These are phyloP conservation scores for Umbilicaria muhlenbergii DNA, from an alignment of 495 filamentous ascomycete species.

Conservation along the genomic window DNA sequence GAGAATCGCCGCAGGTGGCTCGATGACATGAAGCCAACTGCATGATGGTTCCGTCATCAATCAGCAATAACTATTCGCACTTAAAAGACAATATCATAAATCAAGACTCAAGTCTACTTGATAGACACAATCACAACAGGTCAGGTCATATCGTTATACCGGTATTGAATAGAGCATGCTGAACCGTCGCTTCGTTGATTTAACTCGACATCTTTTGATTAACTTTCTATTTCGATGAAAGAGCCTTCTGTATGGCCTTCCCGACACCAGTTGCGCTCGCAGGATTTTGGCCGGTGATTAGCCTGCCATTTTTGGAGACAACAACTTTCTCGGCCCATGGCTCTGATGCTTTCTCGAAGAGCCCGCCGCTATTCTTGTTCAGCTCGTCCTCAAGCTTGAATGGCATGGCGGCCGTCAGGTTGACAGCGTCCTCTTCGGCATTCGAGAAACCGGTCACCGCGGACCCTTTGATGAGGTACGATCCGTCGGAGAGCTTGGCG, in stretches of 20 bases:
- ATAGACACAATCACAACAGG: no score
- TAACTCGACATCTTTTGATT: no score
- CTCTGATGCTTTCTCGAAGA: conserved; percentile 42
- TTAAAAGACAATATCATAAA: no score
- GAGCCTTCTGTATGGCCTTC: conserved; percentile 27
- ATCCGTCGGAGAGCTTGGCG: conserved; percentile 34
- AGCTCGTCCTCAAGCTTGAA: conserved; percentile 49
- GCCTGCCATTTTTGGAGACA: conserved; percentile 34
- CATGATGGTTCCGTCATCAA: no score
- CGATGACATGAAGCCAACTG: no score
- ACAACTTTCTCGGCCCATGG: conserved; percentile 45
- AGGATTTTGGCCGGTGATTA: conserved; percentile 70
- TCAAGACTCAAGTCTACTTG: no score
- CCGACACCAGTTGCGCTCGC: conserved; percentile 44
- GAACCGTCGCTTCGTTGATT: no score
- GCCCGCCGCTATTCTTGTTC: conserved; percentile 28
- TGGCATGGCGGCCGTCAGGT: conserved; percentile 36
- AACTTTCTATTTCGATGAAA: neutral
- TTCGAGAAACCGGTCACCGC: conserved; percentile 55
- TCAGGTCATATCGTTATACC: no score
- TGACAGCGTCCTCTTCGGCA: conserved; percentile 42
- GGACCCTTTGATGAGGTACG: conserved; percentile 35
- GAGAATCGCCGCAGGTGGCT: no score
- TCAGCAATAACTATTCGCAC: no score
- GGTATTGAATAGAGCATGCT: no score